Conservation (phyloP, 2,329 filamentous ascomycete genomes). For the Penicillium rolfsii region DNA sequence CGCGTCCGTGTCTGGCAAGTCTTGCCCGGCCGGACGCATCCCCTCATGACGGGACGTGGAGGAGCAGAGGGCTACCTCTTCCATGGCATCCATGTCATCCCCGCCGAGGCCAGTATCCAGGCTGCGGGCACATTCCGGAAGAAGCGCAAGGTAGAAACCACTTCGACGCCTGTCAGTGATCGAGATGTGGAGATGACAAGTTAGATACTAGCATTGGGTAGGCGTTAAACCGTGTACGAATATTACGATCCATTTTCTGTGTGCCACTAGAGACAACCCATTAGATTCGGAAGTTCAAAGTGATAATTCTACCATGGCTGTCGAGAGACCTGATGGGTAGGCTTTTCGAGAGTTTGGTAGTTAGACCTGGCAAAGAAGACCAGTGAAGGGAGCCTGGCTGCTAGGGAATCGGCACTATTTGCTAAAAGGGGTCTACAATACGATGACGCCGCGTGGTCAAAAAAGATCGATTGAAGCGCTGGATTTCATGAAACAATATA, state of each 20-base stretch:
- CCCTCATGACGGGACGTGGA: slow-evolving; percentile 85
- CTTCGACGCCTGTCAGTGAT: slow-evolving; percentile 31
- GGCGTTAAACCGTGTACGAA: slow-evolving; percentile 21
- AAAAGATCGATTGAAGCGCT: slow-evolving; percentile 30
- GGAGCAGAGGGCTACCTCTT: slow-evolving; percentile 91
- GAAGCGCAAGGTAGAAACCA: slow-evolving; percentile 63
- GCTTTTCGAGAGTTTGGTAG: neutral
- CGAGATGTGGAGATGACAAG: slow-evolving; percentile 38
- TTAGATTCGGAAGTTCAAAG: neutral
- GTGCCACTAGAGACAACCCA: too few relatives aligned
- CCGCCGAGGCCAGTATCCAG: slow-evolving; percentile 76
- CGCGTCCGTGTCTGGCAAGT: slow-evolving; percentile 85
- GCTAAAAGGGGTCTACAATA: slow-evolving; percentile 10
- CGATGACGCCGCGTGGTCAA: slow-evolving; percentile 16
- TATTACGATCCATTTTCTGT: slow-evolving; percentile 19
- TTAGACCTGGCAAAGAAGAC: neutral
- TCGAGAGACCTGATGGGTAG: neutral
- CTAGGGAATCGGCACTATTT: slow-evolving; percentile 17
- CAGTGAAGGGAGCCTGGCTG: slow-evolving; percentile 8
- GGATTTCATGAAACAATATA: slow-evolving; percentile 34
- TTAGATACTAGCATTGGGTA: slow-evolving; percentile 16
- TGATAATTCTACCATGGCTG: neutral
- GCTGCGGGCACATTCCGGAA: slow-evolving; percentile 73
- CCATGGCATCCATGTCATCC: slow-evolving; percentile 78
- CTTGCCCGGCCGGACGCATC: slow-evolving; percentile 86